Evolutionary conservation across 2,329 filamentous ascomycete species (phyloP), one percentile per base, ranked within the genome.

Genomic region (Thelonectria rubi): DNA sequence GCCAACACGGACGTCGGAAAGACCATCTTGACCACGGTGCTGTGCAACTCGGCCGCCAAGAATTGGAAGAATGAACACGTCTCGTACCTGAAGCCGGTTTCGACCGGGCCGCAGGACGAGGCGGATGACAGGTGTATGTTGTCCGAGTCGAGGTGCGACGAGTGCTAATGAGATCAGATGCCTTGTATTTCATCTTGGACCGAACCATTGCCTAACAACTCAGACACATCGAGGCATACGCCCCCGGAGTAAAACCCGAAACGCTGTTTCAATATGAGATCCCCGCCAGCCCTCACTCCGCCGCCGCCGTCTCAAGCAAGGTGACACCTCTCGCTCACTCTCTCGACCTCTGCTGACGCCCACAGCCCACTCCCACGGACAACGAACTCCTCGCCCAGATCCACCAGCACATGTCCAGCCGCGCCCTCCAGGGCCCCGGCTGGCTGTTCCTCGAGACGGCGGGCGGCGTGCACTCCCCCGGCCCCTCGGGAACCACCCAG

Each of bases 1-100:
- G 91, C 92, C 48, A 95, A 94, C 70, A 95, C 92, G 0, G 87
- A 91, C 66, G 91, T 95, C 24, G 92, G 92, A 65, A 96, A 96
- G 80, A 96, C 92, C 0, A 86, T 96, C 32, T 84, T 93, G 60
- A 89, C 90, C 2, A 93, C 91, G 0, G 77, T 93, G 12, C 80
- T 96, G 3, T 90, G 87, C 74, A 88, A 86, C 64, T 84, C 89
- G 9, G 83, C 88, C 4, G 79, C 77, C 39, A 80, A 77, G 24
- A 77, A 78, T 40, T 80, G 80, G 65, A 74, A 75, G 8, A 70
- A 78, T 18, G 82, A 84, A 47, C 76, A 78, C 18, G 83, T 88
- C 1, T 81, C 84, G 11, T 96, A 91, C 74, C 74, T 96, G 56
- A 96, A 96, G 75, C 92, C 92, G 0, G 88, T 96, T 2, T 94